A percentile compares a stretch with the other conserved stretches of the same genome.
Evolutionary conservation across 352 stramenopile species (phyloP).

Genomic region (Phytopythium chamaehyphon): DNA sequence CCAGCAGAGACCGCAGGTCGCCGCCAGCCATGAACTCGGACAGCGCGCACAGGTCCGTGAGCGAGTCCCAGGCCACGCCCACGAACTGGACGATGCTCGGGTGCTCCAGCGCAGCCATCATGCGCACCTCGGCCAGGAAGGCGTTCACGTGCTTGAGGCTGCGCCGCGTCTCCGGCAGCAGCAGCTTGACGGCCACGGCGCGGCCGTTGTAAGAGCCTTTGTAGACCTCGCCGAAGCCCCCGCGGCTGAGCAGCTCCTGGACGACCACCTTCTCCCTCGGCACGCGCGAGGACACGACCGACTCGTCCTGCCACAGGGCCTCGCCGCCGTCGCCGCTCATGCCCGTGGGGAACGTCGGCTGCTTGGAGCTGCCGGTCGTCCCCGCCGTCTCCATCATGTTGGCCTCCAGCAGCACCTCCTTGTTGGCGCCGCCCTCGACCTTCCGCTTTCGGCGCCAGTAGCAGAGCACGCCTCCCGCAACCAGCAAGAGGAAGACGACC

Average conservation of each 20-base stretch:
- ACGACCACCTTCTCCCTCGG: slow-evolving; percentile 35
- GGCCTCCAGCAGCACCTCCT: neutral
- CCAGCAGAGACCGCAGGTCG: slow-evolving; percentile 40
- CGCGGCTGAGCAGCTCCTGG: slow-evolving; percentile 26
- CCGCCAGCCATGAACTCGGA: slow-evolving; percentile 57
- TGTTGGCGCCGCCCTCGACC: neutral
- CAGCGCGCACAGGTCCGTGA: slow-evolving; percentile 41
- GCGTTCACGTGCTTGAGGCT: slow-evolving; percentile 13
- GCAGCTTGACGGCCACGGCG: slow-evolving; percentile 43
- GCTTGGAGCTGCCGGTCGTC: neutral
- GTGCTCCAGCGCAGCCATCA: slow-evolving; percentile 43
- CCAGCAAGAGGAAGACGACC: neutral
- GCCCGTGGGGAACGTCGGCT: neutral
- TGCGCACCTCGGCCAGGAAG: slow-evolving; percentile 25
- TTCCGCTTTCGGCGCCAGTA: neutral
- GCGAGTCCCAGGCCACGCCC: slow-evolving; percentile 43
- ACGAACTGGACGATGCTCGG: slow-evolving; percentile 43
- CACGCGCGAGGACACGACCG: slow-evolving; percentile 32
- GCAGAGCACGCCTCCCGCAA: slow-evolving; percentile 1
- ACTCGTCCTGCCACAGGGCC: slow-evolving; percentile 29
- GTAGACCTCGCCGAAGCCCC: slow-evolving; percentile 48
- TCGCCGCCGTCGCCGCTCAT: neutral
- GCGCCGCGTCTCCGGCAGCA: slow-evolving; percentile 32
- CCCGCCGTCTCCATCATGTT: neutral
- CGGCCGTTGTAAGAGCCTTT: slow-evolving; percentile 24